Evolutionary conservation across 2,329 filamentous ascomycete species (phyloP).

Genomic region (Fusarium tjaetaba): DNA sequence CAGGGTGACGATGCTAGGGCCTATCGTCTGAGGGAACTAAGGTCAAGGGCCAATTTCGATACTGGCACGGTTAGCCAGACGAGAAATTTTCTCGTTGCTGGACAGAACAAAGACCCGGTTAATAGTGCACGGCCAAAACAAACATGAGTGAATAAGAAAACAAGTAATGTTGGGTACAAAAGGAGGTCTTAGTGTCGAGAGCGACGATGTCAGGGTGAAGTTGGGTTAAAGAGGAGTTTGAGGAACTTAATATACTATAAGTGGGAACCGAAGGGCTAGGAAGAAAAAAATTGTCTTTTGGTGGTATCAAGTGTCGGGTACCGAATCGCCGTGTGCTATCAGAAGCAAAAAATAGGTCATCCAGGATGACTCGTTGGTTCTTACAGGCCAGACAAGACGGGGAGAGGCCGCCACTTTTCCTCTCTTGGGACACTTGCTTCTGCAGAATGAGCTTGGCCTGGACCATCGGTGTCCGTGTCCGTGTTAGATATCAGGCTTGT

Average conservation of each 20-base stretch:
- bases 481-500: slow-evolving; percentile 14
- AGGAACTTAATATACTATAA: slow-evolving; percentile 23
- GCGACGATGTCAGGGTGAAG: slow-evolving; percentile 28
- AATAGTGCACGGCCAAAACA: slow-evolving; percentile 1
- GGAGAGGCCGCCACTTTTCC: slow-evolving; percentile 30
- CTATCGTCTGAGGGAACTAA: slow-evolving; percentile 29
- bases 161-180: slow-evolving; percentile 1
- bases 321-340: slow-evolving; percentile 25
- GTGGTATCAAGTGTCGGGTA: slow-evolving; percentile 39
- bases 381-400: slow-evolving; percentile 4
- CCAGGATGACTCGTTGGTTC: slow-evolving; percentile 8
- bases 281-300: slow-evolving; percentile 37
- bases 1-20: slow-evolving; percentile 25
- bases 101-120: slow-evolving; percentile 13
- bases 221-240: slow-evolving; percentile 37
- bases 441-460: slow-evolving; percentile 30
- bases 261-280: slow-evolving; percentile 36
- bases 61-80: slow-evolving; percentile 24
- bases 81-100: slow-evolving; percentile 24
- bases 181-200: slow-evolving; percentile 26
- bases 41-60: slow-evolving; percentile 35
- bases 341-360: slow-evolving; percentile 38
- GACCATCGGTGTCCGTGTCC: slow-evolving; percentile 18
- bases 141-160: background rate
- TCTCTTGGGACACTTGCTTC: slow-evolving; percentile 12